Base-by-base conservation (phyloP, 345 rosid species). In the Xanthoceras sorbifolium region DNA sequence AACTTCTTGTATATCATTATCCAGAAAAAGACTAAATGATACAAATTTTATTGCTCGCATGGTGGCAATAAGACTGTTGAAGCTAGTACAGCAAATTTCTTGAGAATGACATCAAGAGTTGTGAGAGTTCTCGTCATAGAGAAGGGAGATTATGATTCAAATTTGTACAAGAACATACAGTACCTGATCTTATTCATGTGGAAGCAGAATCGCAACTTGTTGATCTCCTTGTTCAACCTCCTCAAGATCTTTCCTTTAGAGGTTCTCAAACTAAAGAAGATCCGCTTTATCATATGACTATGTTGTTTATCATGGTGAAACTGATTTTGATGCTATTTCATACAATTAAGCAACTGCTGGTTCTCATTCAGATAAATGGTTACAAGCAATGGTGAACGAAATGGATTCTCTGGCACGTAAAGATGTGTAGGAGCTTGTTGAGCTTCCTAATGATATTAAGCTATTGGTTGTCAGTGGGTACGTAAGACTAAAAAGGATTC, bases 401-500 rank as follows among this genome's bases (percentile, higher is more conserved):
- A 73, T 73, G 9, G 9, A 60, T 34, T 73, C 52, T 5, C 59
- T 60, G 20, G 44, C 60, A 36, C 28, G 34, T 26, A 71, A 40
- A 36, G 12, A 38, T 28, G 55, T 59, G 3, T 60, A n/a, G 66
- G 36, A 73, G 17, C 67, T 38, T 23, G 34, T 73, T 6, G 4
- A 1, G 9, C 31, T 40, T 23, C 54, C n/a, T 22, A 32, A 73
- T 34, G 54, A 22, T 36, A n/a, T 23, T 61, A 73, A 60, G 36
- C 76, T 54, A 18, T 73, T 59, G 64, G 63, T 32, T 71, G 32
- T 28, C 52, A 71, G 40, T 44, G 36, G 6, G 32, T 68, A 25
- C 42, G 4, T 22, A 69, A 69, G 28, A 71, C 65, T 6, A 71
- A 50, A n/a, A 50, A 44, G 44, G 64, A 71, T 20, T 52, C 44